These are phyloP conservation scores for Xylariaceae sp. DNA, from an alignment of 2,329 filamentous ascomycete species.

Conservation along the genomic window DNA sequence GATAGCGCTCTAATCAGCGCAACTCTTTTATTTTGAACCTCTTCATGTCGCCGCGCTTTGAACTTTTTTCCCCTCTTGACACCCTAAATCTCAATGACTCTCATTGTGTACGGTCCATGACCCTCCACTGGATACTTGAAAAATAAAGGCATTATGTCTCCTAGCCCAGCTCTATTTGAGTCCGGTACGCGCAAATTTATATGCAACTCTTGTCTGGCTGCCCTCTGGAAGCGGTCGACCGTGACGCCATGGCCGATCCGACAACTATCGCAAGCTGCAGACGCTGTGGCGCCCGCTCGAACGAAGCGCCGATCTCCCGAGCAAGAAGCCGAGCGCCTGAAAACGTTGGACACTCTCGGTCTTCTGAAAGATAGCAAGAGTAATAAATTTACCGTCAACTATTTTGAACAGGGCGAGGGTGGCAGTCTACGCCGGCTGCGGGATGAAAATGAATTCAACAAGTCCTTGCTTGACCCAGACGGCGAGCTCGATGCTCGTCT, in stretches of 20 bases:
- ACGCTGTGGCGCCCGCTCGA: slow-evolving; percentile 15
- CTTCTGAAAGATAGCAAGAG: slow-evolving; percentile 24
- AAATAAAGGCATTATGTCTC: slow-evolving; percentile 27
- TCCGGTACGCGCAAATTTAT: slow-evolving; percentile 28
- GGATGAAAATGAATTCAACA: slow-evolving; percentile 39
- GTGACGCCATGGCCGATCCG: slow-evolving; percentile 27
- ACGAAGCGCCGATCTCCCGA: slow-evolving; percentile 21
- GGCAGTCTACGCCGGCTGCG: slow-evolving; percentile 39
- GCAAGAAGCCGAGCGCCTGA: slow-evolving; percentile 30
- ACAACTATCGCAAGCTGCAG: slow-evolving; percentile 24
- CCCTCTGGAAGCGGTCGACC: slow-evolving; percentile 24
- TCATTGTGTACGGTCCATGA: slow-evolving; percentile 1
- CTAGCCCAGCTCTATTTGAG: slow-evolving; percentile 26
- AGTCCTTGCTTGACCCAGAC: slow-evolving; percentile 37
- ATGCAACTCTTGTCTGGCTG: slow-evolving; percentile 31
- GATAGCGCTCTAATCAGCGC: too few species aligned
- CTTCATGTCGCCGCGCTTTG: slow-evolving; percentile 4
- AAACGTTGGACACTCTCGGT: slow-evolving; percentile 29
- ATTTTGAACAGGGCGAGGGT: slow-evolving; percentile 45
- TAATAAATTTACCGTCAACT: slow-evolving; percentile 36
- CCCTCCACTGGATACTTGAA: neutral
- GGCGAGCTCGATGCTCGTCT: slow-evolving; percentile 38
- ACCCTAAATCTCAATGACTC: neutral
- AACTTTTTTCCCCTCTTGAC: slow-evolving; percentile 12
- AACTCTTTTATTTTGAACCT: too few species aligned